These are phyloP conservation scores for Paraphaeosphaeria sporulosa DNA, from an alignment of 2,329 filamentous ascomycete species.

Conservation along the genomic window DNA sequence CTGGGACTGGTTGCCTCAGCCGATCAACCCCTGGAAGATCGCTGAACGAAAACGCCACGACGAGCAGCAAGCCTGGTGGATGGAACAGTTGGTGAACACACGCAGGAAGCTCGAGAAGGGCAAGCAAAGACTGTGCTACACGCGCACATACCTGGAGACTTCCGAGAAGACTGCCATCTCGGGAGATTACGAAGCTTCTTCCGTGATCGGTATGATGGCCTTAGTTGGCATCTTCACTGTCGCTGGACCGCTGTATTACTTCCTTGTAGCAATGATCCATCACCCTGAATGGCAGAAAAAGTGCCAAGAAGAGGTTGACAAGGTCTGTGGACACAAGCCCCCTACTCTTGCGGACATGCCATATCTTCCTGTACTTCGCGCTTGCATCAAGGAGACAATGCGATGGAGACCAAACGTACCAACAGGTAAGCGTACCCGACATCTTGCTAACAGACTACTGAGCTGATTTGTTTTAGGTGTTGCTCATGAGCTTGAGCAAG, in stretches of 20 bases:
- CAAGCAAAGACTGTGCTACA: slow-evolving; percentile 43
- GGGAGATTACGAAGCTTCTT: slow-evolving; percentile 49
- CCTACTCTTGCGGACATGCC: slow-evolving; percentile 49
- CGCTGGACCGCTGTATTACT: slow-evolving; percentile 48
- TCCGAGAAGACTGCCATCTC: slow-evolving; percentile 51
- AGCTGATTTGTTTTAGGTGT: slow-evolving; percentile 48
- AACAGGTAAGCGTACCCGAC: slow-evolving; percentile 39
- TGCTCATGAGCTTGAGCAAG: slow-evolving; percentile 60
- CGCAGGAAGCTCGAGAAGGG: slow-evolving; percentile 43
- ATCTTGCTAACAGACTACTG: slow-evolving; percentile 7
- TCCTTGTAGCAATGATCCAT: slow-evolving; percentile 47
- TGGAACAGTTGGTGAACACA: slow-evolving; percentile 54
- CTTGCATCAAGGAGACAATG: slow-evolving; percentile 56
- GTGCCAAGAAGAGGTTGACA: slow-evolving; percentile 45
- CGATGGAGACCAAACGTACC: slow-evolving; percentile 58
- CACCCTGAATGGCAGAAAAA: slow-evolving; percentile 47
- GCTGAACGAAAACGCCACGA: slow-evolving; percentile 62
- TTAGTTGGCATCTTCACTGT: slow-evolving; percentile 51
- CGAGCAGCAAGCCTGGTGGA: slow-evolving; percentile 62
- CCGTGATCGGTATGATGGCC: slow-evolving; percentile 49
- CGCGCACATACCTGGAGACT: slow-evolving; percentile 43
- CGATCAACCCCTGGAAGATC: slow-evolving; percentile 63
- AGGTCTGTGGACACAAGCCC: slow-evolving; percentile 33
- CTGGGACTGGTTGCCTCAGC: slow-evolving; percentile 58
- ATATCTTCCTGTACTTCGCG: slow-evolving; percentile 54